Evolutionary conservation across 1,139 yeast species (phyloP).

Genomic region (Pichia sp.): DNA sequence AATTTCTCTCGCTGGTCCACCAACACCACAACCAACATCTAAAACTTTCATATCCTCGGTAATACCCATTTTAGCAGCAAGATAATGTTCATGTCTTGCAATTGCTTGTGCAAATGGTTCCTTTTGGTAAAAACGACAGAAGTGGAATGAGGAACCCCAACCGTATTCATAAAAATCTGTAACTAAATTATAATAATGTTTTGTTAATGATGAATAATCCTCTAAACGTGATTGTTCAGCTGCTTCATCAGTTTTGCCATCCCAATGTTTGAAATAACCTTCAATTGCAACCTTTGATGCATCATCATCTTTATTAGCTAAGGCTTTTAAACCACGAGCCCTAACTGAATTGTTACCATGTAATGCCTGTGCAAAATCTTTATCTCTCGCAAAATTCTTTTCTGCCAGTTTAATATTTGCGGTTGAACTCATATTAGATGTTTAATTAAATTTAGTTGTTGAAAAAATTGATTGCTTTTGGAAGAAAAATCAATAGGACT

Average conservation of each 20-base stretch:
- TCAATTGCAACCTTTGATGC: slow-evolving; percentile 82
- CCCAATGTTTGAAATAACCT: slow-evolving; percentile 97
- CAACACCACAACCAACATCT: slow-evolving; percentile 99
- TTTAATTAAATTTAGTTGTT: neutral
- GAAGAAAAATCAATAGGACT: neutral
- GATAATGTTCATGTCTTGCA: slow-evolving; percentile 95
- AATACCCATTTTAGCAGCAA: slow-evolving; percentile 82
- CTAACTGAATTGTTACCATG: slow-evolving; percentile 69
- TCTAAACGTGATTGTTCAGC: slow-evolving; percentile 66
- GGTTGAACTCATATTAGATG: slow-evolving; percentile 7
- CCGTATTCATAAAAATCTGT: slow-evolving; percentile 98
- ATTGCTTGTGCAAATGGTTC: slow-evolving; percentile 92
- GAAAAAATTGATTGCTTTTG: neutral
- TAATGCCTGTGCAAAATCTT: slow-evolving; percentile 72
- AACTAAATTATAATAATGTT: slow-evolving; percentile 92
- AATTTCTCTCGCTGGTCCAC: slow-evolving; percentile 98
- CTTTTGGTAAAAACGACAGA: slow-evolving; percentile 87
- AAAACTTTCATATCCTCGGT: slow-evolving; percentile 77
- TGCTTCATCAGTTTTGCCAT: slow-evolving; percentile 70
- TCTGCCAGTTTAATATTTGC: slow-evolving; percentile 26
- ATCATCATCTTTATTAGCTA: slow-evolving; percentile 64
- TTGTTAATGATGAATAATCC: slow-evolving; percentile 86
- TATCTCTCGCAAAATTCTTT: slow-evolving; percentile 44
- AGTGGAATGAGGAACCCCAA: slow-evolving; percentile 99
- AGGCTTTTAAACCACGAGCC: slow-evolving; percentile 68